phyloP scores from a whole-genome alignment of 257 asterid genomes.

The Solanum piurae region DNA sequence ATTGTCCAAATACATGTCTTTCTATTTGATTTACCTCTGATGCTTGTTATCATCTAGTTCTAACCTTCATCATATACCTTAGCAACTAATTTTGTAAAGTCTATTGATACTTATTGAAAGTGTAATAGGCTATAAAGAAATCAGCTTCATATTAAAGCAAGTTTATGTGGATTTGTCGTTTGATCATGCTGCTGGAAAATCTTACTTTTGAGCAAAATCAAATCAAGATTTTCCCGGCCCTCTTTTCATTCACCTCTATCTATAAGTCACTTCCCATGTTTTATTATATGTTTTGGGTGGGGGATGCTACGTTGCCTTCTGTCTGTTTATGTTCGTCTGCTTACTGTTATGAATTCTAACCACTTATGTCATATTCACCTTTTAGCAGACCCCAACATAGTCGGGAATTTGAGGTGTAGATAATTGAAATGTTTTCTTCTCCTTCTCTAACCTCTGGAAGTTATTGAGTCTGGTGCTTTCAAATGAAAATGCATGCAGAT shows the following conservation, averaged over 20 bases:
- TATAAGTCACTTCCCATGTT: not conserved
- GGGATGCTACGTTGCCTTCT: not conserved
- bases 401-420: not conserved
- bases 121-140: not conserved
- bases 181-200: not conserved
- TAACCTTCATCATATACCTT: not conserved
- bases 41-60: not conserved
- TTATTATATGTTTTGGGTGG: not conserved
- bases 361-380: not conserved
- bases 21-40: not conserved
- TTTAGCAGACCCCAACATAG: not conserved
- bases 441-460: not conserved
- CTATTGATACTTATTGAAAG: not conserved
- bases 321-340: too few species aligned
- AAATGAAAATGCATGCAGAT: not conserved
- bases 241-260: not conserved
- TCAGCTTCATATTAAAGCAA: not conserved
- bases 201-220: not conserved
- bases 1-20: not conserved
- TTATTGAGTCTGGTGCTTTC: not conserved
- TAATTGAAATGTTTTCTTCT: not conserved
- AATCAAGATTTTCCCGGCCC: not conserved
- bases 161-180: not conserved
- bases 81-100: not conserved
- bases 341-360: not conserved